Conservation (phyloP, 202 grass and related monocot genomes). For the Setaria viridis region DNA sequence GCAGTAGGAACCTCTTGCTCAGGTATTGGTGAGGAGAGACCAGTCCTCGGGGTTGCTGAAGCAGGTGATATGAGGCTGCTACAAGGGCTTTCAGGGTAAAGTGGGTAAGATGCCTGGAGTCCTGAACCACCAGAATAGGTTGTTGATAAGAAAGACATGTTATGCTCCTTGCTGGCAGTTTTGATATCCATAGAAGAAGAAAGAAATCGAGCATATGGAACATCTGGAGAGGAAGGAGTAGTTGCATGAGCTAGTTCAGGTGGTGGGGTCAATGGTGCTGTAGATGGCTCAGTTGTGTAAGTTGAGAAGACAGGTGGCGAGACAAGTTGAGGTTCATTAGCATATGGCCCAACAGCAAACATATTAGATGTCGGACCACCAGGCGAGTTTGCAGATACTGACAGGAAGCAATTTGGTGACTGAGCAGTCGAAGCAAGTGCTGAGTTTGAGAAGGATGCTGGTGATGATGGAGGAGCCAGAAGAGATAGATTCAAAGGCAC, state of each 20-base stretch:
- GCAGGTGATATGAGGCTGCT: constrained; percentile 98
- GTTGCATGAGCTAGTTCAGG: constrained; percentile 94
- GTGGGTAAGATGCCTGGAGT: constrained; percentile 77
- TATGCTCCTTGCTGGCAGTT: constrained; percentile 72
- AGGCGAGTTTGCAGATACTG: constrained; percentile 87
- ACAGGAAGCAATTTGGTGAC: constrained; percentile 86
- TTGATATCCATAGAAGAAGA: constrained; percentile 81
- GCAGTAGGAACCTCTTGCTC: constrained; percentile 67
- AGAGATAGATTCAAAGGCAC: constrained; percentile 83
- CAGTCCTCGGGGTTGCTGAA: constrained; percentile 92
- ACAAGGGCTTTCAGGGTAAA: constrained; percentile 94
- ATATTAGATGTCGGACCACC: constrained; percentile 84
- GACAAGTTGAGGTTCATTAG: constrained; percentile 96
- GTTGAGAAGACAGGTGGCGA: constrained; percentile 97
- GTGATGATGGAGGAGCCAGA: constrained; percentile 93
- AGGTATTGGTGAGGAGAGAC: constrained; percentile 90
- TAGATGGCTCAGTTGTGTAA: constrained; percentile 97
- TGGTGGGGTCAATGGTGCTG: constrained; percentile 95
- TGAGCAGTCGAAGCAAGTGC: constrained; percentile 87
- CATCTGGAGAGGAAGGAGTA: constrained; percentile 98
- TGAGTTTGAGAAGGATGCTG: constrained; percentile 92
- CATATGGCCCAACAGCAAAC: constrained; percentile 92
- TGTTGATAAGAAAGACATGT: constrained; percentile 69
- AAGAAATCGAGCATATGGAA: constrained; percentile 94
- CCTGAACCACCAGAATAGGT: constrained; percentile 71